Conservation (phyloP, 208 protist genomes). For the Plasmodiophora brassicae region DNA sequence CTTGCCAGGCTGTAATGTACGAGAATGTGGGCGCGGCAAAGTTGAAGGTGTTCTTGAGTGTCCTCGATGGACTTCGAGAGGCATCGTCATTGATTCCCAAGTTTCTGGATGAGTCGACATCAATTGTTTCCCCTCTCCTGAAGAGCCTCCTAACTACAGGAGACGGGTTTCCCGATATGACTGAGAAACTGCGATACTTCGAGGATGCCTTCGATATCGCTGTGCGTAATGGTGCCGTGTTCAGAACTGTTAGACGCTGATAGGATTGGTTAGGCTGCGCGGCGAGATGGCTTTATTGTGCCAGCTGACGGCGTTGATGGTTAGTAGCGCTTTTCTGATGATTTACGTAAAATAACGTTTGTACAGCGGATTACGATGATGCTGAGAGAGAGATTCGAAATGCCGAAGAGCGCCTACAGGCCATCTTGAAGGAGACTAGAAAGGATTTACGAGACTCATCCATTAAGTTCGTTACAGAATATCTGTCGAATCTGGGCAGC, state of each 20-base stretch:
- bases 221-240: neutral
- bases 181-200: neutral
- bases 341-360: no score
- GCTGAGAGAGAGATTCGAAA: neutral
- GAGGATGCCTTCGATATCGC: conserved; percentile 30
- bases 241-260: neutral
- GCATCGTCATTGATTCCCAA: neutral
- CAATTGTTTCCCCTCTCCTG: neutral
- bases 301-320: neutral
- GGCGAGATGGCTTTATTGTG: neutral
- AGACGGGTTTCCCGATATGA: conserved; percentile 27
- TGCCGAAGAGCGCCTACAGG: neutral
- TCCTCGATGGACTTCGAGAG: conserved; percentile 26
- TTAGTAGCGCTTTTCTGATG: no score
- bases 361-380: neutral
- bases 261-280: neutral
- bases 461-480: neutral
- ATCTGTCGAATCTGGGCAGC: no score
- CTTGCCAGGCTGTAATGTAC: conserved; percentile 23
- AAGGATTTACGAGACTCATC: neutral
- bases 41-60: conserved; percentile 15
- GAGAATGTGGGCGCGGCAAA: conserved; percentile 35
- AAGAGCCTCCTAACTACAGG: neutral
- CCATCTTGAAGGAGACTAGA: neutral
- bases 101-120: conserved; percentile 20